phyloP scores from a whole-genome alignment of 495 filamentous ascomycete species.

The Hypoxylon fuscum region DNA sequence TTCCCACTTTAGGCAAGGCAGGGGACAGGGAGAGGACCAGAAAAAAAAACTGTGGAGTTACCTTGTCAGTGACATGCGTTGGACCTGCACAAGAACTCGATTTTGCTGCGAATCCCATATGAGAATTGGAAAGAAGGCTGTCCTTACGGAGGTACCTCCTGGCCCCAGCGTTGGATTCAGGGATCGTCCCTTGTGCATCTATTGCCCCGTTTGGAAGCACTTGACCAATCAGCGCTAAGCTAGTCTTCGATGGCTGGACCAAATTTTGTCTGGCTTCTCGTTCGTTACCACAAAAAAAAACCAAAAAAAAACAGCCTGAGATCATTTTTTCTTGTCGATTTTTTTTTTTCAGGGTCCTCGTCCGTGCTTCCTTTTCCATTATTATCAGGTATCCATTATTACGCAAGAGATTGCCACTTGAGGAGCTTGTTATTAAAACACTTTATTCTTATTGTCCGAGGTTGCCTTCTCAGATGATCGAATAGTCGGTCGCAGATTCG shows the following conservation, averaged over 20 bases:
- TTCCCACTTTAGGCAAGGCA: slow-evolving; percentile 28
- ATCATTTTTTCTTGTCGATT: slow-evolving; percentile 30
- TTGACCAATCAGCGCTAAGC: slow-evolving; percentile 22
- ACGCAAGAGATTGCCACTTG: slow-evolving; percentile 34
- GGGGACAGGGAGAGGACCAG: slow-evolving; percentile 19
- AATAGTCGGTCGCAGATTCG: slow-evolving; percentile 27
- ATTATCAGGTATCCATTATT: slow-evolving; percentile 29
- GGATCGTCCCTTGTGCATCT: slow-evolving; percentile 34
- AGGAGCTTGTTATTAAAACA: not conserved
- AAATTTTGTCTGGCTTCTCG: slow-evolving; percentile 21
- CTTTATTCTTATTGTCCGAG: slow-evolving; percentile 10
- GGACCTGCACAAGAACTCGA: slow-evolving; percentile 22
- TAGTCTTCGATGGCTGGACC: slow-evolving; percentile 22
- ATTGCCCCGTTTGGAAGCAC: slow-evolving; percentile 35
- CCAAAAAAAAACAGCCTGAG: slow-evolving; percentile 15
- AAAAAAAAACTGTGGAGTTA: slow-evolving; percentile 25
- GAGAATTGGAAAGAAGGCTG: slow-evolving; percentile 28
- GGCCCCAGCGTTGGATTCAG: slow-evolving; percentile 22
- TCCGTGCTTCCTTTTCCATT: slow-evolving; percentile 20
- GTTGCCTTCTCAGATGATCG: slow-evolving; percentile 2
- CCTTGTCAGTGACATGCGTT: slow-evolving; percentile 32
- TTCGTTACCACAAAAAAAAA: slow-evolving; percentile 17
- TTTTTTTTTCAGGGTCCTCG: slow-evolving; percentile 28
- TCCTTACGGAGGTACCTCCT: slow-evolving; percentile 24
- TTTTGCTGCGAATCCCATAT: slow-evolving; percentile 36